A percentile compares a stretch with the other conserved stretches of the same genome.
Evolutionary conservation across 345 rosid species (phyloP).

Genomic region (Toxicodendron radicans): DNA sequence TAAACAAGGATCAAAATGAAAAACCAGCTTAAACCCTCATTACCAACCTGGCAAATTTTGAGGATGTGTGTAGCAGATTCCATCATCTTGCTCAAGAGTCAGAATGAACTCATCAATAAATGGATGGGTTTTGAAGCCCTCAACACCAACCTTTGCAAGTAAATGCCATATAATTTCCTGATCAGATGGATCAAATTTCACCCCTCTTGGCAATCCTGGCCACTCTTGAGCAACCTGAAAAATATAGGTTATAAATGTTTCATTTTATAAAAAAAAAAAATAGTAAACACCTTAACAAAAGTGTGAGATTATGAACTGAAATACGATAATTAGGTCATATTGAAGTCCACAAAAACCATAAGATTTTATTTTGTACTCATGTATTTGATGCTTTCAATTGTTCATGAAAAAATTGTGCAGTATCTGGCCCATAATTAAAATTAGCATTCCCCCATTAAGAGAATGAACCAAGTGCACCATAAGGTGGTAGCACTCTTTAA

Average conservation of each 20-base stretch:
- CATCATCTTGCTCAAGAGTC: constrained; percentile 76
- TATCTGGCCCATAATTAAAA: not conserved
- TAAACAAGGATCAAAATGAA: not conserved
- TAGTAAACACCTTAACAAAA: not conserved
- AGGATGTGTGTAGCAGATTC: constrained; percentile 98
- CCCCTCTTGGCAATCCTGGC: constrained; percentile 96
- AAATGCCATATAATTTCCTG: constrained; percentile 91
- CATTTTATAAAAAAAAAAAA: not conserved
- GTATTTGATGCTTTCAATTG: not conserved
- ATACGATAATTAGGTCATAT: too few species aligned
- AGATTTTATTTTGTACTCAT: not conserved
- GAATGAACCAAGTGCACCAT: too few species aligned
- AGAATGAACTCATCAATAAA: constrained; percentile 83
- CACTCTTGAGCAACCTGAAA: constrained; percentile 72
- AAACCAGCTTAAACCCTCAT: constrained; percentile 11
- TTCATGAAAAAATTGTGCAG: not conserved
- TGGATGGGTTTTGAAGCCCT: constrained; percentile 57
- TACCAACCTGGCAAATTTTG: constrained; percentile 78
- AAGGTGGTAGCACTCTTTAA: too few species aligned
- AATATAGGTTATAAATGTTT: constrained; percentile 5
- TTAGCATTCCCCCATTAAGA: not conserved
- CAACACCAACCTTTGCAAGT: constrained; percentile 60
- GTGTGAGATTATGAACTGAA: not conserved
- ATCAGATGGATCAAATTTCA: constrained; percentile 94
- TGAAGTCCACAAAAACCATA: not conserved